These are phyloP conservation scores for Tolypocladium tropicale DNA, from an alignment of 2,329 filamentous ascomycete genomes.

Conservation along the genomic window DNA sequence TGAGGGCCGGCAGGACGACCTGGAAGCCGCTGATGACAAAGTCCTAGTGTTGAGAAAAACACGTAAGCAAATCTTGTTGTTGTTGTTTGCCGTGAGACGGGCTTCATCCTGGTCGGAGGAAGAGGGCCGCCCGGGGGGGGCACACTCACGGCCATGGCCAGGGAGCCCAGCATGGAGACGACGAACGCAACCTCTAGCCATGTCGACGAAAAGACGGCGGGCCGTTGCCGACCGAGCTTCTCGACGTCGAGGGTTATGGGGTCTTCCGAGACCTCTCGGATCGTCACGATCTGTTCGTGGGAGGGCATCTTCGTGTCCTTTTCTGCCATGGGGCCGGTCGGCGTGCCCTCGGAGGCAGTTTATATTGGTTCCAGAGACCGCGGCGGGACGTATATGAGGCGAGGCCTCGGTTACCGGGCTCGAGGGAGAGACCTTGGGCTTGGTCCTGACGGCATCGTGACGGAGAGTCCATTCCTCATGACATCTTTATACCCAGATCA, in stretches of 20 bases:
- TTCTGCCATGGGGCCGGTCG: conserved; percentile 2
- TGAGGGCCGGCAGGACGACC: conserved; percentile 57
- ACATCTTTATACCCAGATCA: background rate
- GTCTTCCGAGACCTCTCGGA: conserved; percentile 9
- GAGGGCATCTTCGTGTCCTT: conserved; percentile 3
- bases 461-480: conserved; percentile 1
- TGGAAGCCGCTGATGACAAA: conserved; percentile 67
- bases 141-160: conserved; percentile 42
- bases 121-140: background rate
- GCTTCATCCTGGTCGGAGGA: background rate
- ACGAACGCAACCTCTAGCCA: conserved; percentile 49
- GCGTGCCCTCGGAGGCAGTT: conserved; percentile 1
- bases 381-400: background rate
- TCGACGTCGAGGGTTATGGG: conserved; percentile 30
- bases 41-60: conserved; percentile 36
- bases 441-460: conserved; percentile 1
- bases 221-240: conserved; percentile 47
- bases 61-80: background rate
- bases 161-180: conserved; percentile 47
- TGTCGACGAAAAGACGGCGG: conserved; percentile 38
- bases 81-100: background rate
- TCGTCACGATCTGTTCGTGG: conserved; percentile 2
- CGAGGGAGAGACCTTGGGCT: background rate
- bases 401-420: background rate
- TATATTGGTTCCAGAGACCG: conserved; percentile 2